Base-by-base conservation (phyloP, 306 rosid species). In the Casuarina equisetifolia region DNA sequence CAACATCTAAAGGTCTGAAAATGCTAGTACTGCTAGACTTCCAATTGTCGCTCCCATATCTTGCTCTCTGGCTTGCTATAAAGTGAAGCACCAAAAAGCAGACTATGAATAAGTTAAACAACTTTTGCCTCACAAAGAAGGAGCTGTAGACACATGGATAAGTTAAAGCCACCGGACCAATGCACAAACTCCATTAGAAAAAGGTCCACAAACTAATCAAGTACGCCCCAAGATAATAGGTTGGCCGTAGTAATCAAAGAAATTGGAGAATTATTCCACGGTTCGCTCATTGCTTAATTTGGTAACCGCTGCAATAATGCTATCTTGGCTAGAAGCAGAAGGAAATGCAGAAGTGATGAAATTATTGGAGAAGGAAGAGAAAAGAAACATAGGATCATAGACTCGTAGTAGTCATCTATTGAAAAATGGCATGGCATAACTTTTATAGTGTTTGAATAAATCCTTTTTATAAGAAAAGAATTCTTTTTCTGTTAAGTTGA, bases 161-260 rank as follows among this genome's bases (percentile, higher is more conserved):
- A 62, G 69, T 9, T 12, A 17, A 61, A 35, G 13, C 35, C 35
- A 61, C 3, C 12, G 43, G 42, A 61, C 68, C 67, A 7, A 59
- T 59, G 67, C 69, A 32, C 44, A 62, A 62, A 61, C n/a, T 61
- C 68, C 68, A 12, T 61, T 42, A 32, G 68, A 35, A n/a, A 61
- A 12, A 61, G 43, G 42, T 62, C 69, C 69, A 62, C 43, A 62
- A 62, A 62, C 3, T 15, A 59, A 59, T 59, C 42, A 59, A 59
- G 67, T 59, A 59, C 43, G n/a, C 11, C 10, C 32, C 17, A 35
- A 20, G 42, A 61, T 35, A 61, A 57, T 57, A 9, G 8, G 36
- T 57, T 36, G 11, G 63, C 63, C 19, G 13, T 57, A 19, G 20
- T 57, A 57, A 61, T 61, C 17, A 32, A 59, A 59, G 42, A 62